Conservation (phyloP, 352 stramenopile genomes). For the Globisporangium cystogenes region DNA sequence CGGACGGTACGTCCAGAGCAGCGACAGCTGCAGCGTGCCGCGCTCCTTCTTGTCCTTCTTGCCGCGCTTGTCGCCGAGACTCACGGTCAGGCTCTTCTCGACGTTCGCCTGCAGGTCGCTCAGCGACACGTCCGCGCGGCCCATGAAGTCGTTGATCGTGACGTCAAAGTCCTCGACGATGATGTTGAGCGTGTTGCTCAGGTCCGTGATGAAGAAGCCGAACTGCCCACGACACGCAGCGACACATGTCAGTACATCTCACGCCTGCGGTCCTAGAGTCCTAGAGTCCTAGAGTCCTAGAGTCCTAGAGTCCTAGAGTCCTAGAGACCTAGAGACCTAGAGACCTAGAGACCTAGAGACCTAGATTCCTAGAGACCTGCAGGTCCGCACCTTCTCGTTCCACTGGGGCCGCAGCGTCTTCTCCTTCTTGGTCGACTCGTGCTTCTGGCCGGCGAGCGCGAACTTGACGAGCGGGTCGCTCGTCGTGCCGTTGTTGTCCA, state of each 20-base stretch:
- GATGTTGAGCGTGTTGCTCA: conserved; percentile 42
- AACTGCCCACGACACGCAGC: conserved; percentile 12
- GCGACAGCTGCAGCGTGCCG: conserved; percentile 43
- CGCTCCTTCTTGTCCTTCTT: conserved; percentile 43
- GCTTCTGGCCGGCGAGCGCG: conserved; percentile 61
- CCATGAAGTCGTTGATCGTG: conserved; percentile 71
- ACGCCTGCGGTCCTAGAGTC: no score
- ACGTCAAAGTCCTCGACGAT: conserved; percentile 61
- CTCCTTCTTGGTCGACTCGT: conserved; percentile 53
- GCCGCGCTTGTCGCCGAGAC: conserved; percentile 53
- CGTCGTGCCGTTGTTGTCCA: conserved; percentile 65
- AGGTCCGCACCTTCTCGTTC: conserved; percentile 47
- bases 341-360: no score
- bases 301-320: no score
- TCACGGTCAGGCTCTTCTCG: conserved; percentile 40
- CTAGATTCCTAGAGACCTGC: no score
- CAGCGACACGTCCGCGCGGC: conserved; percentile 44
- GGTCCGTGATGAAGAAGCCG: conserved; percentile 42
- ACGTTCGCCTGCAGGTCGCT: conserved; percentile 34
- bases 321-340: no score
- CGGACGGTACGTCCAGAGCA: conserved; percentile 45
- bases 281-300: no score
- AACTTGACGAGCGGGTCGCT: conserved; percentile 88
- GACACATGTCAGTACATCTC: no score
- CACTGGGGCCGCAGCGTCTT: conserved; percentile 76